Base-by-base conservation (phyloP, 805 yeast species). In the Suhomyces tanzawaensis region DNA sequence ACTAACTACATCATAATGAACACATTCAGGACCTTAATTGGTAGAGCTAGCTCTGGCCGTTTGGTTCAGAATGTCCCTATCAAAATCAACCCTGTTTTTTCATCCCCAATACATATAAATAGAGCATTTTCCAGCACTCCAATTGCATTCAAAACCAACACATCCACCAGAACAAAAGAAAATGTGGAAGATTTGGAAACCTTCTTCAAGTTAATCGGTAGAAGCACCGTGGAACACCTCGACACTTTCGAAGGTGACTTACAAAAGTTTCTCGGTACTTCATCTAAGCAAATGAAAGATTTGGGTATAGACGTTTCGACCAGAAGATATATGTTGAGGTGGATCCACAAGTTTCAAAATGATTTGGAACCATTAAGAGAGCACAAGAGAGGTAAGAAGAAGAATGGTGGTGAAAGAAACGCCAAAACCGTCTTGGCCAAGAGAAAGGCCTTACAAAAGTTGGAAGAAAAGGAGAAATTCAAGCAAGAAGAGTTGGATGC, bases 341-440 rank as follows among this genome's bases (percentile, higher is more conserved):
- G 95, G 82, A 72, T 77, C 34, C 81, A 89, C 53, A 77, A 74
- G 50, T 82, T 72, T 52, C 74, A 77, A 51, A 72, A 76, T 43
- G 78, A 81, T 37, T 62, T 68, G 51, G 72, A 70, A 37, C 70
- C 74, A 15, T 64, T 85, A 40, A 52, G 66, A 40, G 85, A 80
- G 52, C 70, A 77, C 46, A 76, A 75, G 49, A 61, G 68, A 45
- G 87, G 90, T n/a, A 81, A 74, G 69, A 87, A 87, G 72, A 72
- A 75, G 51, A 70, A 69, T 51, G 96, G 96, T 18, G 95, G 96
- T 54, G 96, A 89, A 64, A 77, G 96, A 59, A 83, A 79, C 52
- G 76, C 82, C 44, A 78, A 74, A 52, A 55, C 64, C 12, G 71
- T 69, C 15, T 47, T 57, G 45, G 74, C 74, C 19, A 83, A 81